Conservation (phyloP, 495 filamentous ascomycete species). For the Chaetomium cochliodes region DNA sequence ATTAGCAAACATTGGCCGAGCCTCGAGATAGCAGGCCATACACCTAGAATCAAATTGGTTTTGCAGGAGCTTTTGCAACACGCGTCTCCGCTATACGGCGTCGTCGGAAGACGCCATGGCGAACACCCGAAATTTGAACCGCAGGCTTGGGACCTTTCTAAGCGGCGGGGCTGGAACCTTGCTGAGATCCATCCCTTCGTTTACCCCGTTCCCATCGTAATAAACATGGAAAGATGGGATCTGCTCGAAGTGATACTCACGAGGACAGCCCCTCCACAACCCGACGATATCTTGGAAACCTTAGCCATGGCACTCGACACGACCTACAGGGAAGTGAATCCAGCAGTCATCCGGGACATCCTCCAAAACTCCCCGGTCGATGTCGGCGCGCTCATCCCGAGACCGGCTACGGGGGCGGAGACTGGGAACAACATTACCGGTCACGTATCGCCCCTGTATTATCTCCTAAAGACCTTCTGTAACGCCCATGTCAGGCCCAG, state of each 20-base stretch:
- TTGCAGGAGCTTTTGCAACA: neutral
- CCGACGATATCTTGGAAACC: neutral
- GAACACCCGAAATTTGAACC: too few relatives aligned
- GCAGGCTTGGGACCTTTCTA: too few relatives aligned
- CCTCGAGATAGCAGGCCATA: neutral
- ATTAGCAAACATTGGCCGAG: neutral
- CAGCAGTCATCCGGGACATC: neutral
- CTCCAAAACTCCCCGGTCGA: neutral
- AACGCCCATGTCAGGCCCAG: neutral
- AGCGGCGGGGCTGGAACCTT: too few relatives aligned
- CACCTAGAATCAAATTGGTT: neutral
- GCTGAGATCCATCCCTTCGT: neutral
- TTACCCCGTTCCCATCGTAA: neutral
- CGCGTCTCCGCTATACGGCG: neutral
- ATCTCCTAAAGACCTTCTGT: conserved; percentile 7
- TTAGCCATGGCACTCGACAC: conserved; percentile 5
- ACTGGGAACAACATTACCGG: neutral
- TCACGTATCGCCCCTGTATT: neutral
- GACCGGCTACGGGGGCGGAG: neutral
- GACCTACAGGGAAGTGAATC: neutral
- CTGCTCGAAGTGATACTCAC: neutral
- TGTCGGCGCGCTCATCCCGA: neutral
- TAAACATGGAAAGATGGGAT: neutral
- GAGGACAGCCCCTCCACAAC: neutral
- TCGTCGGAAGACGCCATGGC: neutral